These are phyloP conservation scores for Babesia bigemina DNA, from an alignment of 169 alveolate species.

Conservation along the genomic window DNA sequence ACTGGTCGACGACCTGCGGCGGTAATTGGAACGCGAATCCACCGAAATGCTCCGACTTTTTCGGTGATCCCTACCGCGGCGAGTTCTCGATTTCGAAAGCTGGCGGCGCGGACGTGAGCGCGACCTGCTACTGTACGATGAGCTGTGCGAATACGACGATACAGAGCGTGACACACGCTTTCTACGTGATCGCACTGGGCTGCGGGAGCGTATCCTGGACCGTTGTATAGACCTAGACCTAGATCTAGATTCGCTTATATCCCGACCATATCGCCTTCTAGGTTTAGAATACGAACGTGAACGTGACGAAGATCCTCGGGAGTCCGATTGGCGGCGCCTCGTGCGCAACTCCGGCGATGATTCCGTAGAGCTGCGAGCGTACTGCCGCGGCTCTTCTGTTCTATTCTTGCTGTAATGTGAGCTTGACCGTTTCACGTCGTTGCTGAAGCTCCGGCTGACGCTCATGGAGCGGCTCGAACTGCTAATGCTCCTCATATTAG, in stretches of 20 bases:
- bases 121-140: slow-evolving; percentile 16
- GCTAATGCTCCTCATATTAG: slow-evolving; percentile 49
- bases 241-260: slow-evolving; percentile 4
- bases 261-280: slow-evolving; percentile 29
- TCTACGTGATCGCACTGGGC: background rate
- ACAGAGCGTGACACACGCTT: background rate
- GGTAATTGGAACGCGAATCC: background rate
- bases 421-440: slow-evolving; percentile 9
- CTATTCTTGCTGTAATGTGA: background rate
- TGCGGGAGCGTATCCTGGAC: background rate
- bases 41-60: background rate
- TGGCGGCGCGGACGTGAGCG: slow-evolving; percentile 11
- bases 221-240: background rate
- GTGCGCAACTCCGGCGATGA: slow-evolving; percentile 6
- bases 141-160: background rate
- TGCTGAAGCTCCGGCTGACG: slow-evolving; percentile 58
- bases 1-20: background rate
- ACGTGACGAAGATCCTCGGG: slow-evolving; percentile 39
- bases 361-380: slow-evolving; percentile 10
- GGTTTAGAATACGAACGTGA: slow-evolving; percentile 6
- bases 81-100: background rate
- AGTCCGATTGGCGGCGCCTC: slow-evolving; percentile 38
- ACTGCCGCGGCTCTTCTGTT: slow-evolving; percentile 5
- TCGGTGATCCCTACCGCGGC: background rate
- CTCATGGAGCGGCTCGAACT: slow-evolving; percentile 71